Conservation (phyloP, 2,329 filamentous ascomycete genomes). For the Venturia carpophila region DNA sequence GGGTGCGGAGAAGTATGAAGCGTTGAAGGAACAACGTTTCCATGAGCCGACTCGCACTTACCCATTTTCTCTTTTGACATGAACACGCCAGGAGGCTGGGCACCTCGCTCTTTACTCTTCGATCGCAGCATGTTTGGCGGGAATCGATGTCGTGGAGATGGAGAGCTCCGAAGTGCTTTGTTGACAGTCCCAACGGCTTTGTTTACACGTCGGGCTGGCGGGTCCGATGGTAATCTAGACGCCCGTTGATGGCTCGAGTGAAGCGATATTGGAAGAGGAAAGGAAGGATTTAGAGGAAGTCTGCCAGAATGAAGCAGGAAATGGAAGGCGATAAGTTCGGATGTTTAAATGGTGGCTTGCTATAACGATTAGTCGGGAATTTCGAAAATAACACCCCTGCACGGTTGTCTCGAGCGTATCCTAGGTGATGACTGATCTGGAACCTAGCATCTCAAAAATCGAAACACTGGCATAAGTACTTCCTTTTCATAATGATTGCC, state of each 20-base stretch:
- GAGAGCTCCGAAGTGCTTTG: not conserved
- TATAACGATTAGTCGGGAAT: not conserved
- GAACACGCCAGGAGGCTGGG: constrained; percentile 27
- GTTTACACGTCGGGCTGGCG: not conserved
- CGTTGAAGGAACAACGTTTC: not conserved
- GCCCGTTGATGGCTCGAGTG: not conserved
- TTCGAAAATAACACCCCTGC: not conserved
- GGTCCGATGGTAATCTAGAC: not conserved
- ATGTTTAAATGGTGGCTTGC: not conserved
- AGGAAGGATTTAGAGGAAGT: not conserved
- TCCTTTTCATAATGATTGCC: not conserved
- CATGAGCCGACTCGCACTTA: constrained; percentile 23
- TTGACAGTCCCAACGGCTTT: not conserved
- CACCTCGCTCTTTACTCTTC: constrained; percentile 31
- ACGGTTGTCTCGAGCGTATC: not conserved
- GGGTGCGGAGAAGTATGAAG: not conserved
- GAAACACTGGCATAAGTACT: not conserved
- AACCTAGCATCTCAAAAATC: not conserved
- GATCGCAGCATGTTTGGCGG: constrained; percentile 25
- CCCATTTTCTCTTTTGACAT: constrained; percentile 34
- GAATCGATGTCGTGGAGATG: not conserved
- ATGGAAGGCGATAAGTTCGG: not conserved
- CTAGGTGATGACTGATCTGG: not conserved
- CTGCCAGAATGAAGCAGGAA: not conserved
- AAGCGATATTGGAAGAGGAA: not conserved